Base-by-base conservation (phyloP, 192 early-diverging fungal genomes). In the Kickxella alabastrina region DNA sequence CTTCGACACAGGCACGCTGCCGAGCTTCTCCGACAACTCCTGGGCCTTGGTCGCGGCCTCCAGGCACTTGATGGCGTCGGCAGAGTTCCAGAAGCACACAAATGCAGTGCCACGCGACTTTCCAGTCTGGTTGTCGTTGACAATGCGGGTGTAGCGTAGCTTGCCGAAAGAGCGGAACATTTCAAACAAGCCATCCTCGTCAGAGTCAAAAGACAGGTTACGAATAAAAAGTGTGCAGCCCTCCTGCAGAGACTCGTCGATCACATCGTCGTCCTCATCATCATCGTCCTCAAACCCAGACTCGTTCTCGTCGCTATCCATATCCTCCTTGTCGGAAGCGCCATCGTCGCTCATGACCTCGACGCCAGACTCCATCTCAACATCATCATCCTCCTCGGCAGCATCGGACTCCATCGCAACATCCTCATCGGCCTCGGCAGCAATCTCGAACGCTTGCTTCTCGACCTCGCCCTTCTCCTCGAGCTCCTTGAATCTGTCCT, bases 81-180 rank as follows among this genome's bases (percentile, higher is more conserved):
- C 76, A 26, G 79, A 61, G 22, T 84, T 71, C 57, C 65, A 72
- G 77, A 90, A 96, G 75, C 91, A 91, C 24, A 95, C 90, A 67
- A 98, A 98, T 10, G 85, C 95, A n/a, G 93, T 93, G 18, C 95
- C 95, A 6, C 89, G 83, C 15, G 91, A 88, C n/a, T 82, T 79
- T 17, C 89, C 88, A 27, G 92, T 93, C 21, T 79, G 77, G 9
- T 78, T 68, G 56, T 96, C 93, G 59, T 83, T 83, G n/a, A 90
- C 92, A 40, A 96, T 82, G 21, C 83, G 72, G 52, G 82, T 86
- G 71, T 97, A 96, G 19, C 85, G 82, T 22, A 97, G 58, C 43
- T 61, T 70, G 25, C 69, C 71, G 31, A 79, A 65, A 3, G 37
- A 24, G 10, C 54, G 55, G 54, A 79, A 88, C 65, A 68, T 55